Percentiles rank a stretch among this genome's conserved stretches.
Evolutionary conservation across 2,329 filamentous ascomycete species (phyloP).

Genomic region (Fusarium zealandicum): DNA sequence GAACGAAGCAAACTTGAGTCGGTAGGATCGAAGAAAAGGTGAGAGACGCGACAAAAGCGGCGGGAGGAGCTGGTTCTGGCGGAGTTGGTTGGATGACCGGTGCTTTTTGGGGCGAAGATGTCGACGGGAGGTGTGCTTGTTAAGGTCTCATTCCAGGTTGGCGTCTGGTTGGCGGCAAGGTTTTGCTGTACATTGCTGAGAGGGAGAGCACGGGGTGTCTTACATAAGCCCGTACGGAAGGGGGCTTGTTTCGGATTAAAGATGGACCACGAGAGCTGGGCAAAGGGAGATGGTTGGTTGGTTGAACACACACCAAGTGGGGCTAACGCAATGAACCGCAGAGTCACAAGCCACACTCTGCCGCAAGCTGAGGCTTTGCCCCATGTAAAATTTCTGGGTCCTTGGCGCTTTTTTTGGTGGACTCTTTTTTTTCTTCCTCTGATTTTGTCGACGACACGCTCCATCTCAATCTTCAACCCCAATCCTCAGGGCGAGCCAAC

Average conservation of each 20-base stretch:
- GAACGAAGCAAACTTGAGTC: slow-evolving; percentile 18
- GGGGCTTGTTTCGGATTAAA: slow-evolving; percentile 33
- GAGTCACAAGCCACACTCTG: slow-evolving; percentile 11
- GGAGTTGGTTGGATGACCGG: slow-evolving; percentile 40
- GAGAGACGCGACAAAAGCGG: slow-evolving; percentile 24
- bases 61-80: slow-evolving; percentile 19
- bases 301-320: background rate
- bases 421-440: slow-evolving; percentile 26
- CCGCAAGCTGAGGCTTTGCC: slow-evolving; percentile 31
- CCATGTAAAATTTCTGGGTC: slow-evolving; percentile 38
- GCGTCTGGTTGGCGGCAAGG: slow-evolving; percentile 50
- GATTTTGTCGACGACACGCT: slow-evolving; percentile 26
- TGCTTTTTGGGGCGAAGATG: slow-evolving; percentile 37
- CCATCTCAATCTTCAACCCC: slow-evolving; percentile 21
- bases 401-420: slow-evolving; percentile 21
- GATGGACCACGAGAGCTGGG: slow-evolving; percentile 4
- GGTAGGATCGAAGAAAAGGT: slow-evolving; percentile 23
- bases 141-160: slow-evolving; percentile 51
- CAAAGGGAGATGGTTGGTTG: slow-evolving; percentile 1
- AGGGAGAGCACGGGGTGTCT: slow-evolving; percentile 40
- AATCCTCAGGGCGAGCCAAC: slow-evolving; percentile 63
- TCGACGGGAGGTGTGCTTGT: slow-evolving; percentile 42
- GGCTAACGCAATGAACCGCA: slow-evolving; percentile 6
- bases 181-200: slow-evolving; percentile 49
- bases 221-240: slow-evolving; percentile 42